phyloP scores from a whole-genome alignment of 2,329 filamentous ascomycete genomes.

The Diaporthe sp. region DNA sequence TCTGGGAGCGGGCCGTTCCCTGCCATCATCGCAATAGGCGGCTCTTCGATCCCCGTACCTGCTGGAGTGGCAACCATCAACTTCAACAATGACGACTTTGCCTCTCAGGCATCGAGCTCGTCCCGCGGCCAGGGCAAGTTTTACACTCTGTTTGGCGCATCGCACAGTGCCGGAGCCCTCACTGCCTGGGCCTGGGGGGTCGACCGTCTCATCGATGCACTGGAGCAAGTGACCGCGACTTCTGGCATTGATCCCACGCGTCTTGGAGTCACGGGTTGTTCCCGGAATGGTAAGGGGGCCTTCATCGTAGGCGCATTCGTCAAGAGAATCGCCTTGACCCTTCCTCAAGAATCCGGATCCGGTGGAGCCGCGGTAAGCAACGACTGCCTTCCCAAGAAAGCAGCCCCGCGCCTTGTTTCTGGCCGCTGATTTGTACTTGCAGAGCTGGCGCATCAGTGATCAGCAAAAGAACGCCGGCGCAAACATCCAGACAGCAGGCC shows the following conservation, averaged over 20 bases:
- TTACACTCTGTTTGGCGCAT: slow-evolving; percentile 67
- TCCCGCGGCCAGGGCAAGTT: slow-evolving; percentile 68
- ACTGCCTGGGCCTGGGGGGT: slow-evolving; percentile 74
- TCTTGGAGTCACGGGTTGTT: slow-evolving; percentile 71
- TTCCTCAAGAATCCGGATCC: slow-evolving; percentile 71
- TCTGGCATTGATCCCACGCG: slow-evolving; percentile 60
- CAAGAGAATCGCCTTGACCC: slow-evolving; percentile 67
- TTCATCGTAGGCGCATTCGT: slow-evolving; percentile 70
- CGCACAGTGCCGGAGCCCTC: slow-evolving; percentile 65
- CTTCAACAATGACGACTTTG: slow-evolving; percentile 69
- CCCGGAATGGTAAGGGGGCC: slow-evolving; percentile 72
- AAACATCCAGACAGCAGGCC: slow-evolving; percentile 68
- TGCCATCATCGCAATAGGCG: slow-evolving; percentile 68
- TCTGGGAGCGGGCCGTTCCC: slow-evolving; percentile 60
- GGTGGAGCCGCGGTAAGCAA: slow-evolving; percentile 60
- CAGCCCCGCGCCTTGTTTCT: not conserved
- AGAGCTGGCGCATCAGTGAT: slow-evolving; percentile 68
- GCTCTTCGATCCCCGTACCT: slow-evolving; percentile 64
- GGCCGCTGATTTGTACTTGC: not conserved
- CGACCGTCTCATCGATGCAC: slow-evolving; percentile 67
- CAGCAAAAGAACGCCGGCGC: slow-evolving; percentile 60
- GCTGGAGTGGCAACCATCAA: slow-evolving; percentile 65
- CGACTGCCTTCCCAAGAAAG: not conserved
- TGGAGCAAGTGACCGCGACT: slow-evolving; percentile 59
- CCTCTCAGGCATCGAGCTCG: slow-evolving; percentile 54